These are phyloP conservation scores for Tuber microsphaerosporum DNA, from an alignment of 495 filamentous ascomycete genomes.

Conservation along the genomic window DNA sequence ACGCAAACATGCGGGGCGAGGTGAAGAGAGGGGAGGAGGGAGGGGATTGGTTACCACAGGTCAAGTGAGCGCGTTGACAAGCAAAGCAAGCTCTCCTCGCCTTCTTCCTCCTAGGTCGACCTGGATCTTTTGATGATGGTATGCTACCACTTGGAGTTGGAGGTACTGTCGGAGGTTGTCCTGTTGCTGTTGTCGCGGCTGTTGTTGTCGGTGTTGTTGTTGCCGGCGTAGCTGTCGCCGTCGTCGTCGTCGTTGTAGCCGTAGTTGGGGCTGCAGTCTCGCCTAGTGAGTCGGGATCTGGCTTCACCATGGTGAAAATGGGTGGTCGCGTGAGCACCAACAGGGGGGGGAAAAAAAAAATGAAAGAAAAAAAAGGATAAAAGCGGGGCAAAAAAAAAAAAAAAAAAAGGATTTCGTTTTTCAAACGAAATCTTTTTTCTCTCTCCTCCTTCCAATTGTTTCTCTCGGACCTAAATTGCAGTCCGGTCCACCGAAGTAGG, in stretches of 20 bases:
- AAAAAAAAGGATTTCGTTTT: not conserved
- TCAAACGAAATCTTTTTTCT: not conserved
- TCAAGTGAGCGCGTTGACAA: constrained; percentile 94
- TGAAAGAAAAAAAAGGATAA: not conserved
- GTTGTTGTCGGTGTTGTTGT: not conserved
- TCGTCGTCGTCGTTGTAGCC: not conserved
- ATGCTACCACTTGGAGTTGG: constrained; percentile 11
- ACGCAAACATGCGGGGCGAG: constrained; percentile 24
- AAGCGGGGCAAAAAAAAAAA: not conserved
- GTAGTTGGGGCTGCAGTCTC: not conserved
- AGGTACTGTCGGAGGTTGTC: constrained; percentile 3
- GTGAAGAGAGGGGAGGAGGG: not conserved
- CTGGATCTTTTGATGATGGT: constrained; percentile 64
- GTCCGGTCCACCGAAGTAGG: not conserved
- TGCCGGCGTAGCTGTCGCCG: not conserved
- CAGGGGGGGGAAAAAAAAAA: not conserved
- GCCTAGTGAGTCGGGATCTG: constrained; percentile 2
- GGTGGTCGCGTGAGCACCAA: constrained; percentile 5
- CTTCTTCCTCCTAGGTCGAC: constrained; percentile 87
- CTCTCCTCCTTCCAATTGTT: not conserved
- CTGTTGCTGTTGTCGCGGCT: not conserved
- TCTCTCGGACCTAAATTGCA: not conserved
- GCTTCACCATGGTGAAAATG: constrained; percentile 3
- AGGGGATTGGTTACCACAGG: constrained; percentile 65
- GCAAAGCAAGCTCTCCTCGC: constrained; percentile 90